These are phyloP conservation scores for Allium fistulosum DNA, from an alignment of 106 monocot genomes.

Conservation along the genomic window DNA sequence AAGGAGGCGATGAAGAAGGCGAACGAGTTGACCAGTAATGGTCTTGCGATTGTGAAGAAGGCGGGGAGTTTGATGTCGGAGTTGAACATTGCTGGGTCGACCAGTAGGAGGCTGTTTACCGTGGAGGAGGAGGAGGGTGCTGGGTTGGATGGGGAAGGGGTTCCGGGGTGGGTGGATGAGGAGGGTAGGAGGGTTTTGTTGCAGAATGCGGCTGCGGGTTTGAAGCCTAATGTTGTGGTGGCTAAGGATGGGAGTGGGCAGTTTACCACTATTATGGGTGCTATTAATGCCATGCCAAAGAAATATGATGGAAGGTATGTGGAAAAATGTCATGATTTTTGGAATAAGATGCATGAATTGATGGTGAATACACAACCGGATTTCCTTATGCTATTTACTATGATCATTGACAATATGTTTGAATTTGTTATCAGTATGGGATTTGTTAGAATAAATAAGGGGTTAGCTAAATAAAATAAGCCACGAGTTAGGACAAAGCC, in stretches of 20 bases:
- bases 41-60: slow-evolving; percentile 49
- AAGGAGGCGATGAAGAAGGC: slow-evolving; percentile 33
- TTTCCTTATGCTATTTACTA: no score
- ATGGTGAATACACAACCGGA: no score
- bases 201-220: slow-evolving; percentile 11
- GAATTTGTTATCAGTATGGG: no score
- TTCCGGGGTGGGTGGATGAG: slow-evolving; percentile 33
- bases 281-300: slow-evolving; percentile 38
- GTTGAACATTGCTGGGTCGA: slow-evolving; percentile 14
- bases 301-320: slow-evolving; percentile 47
- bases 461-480: no score
- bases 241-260: slow-evolving; percentile 73
- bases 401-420: no score
- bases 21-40: slow-evolving; percentile 72
- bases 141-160: slow-evolving; percentile 12
- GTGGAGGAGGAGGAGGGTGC: not conserved
- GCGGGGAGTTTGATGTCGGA: slow-evolving; percentile 20
- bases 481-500: no score
- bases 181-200: slow-evolving; percentile 42
- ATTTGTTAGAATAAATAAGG: no score
- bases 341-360: no score
- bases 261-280: slow-evolving; percentile 62
- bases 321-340: not conserved
- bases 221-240: slow-evolving; percentile 52
- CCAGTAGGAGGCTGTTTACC: slow-evolving; percentile 18